Evolutionary conservation across 257 asterid genomes (phyloP), one percentile per base, ranked within the genome.

Genomic region (Ilex aquifolium): DNA sequence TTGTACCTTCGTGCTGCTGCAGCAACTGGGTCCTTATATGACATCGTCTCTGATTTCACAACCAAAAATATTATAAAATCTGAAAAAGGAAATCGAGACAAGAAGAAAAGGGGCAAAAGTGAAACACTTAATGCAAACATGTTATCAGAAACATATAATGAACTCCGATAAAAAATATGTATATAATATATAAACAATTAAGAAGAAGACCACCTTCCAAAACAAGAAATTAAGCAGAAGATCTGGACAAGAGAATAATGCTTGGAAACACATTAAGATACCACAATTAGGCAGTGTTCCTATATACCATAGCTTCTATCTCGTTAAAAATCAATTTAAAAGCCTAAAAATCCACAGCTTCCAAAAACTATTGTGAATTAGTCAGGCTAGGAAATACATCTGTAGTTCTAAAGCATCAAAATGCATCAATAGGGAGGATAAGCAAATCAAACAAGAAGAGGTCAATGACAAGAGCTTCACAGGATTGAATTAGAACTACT

Each of bases 11-110:
- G 80, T n/a, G 99, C 97, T 39, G 97, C 77, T 59, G 95, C 95
- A 65, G 97, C 99, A 55, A 87, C 80, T 69, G 99, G 99, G 69
- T 93, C 99, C 70, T 86, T 93, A 61, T 81, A 87, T 7, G 99
- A 93, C 87, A 93, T 42, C 80, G 80, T 78, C 79, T 87, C 99
- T 93, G 88, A 67, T 68, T 53, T 53, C 15, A 7, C 57, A 53
- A n/a, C 15, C 11, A 53, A 69, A 64, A 66, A 82, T 30, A 53
- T 17, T 30, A 30, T 40, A 64, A 76, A 9, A 14, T 59, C 56
- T 65, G 61, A 52, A 71, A 56, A 71, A 0, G 61, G 8, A 32
- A 12, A 40, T 59, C 29, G 54, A 27, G 11, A 50, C 12, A 17
- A 63, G 42, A 17, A 63, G 42, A 59, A 15, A 49, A 39, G 29